Conservation (phyloP, 768 basidiomycete species). For the Bullera alba region DNA sequence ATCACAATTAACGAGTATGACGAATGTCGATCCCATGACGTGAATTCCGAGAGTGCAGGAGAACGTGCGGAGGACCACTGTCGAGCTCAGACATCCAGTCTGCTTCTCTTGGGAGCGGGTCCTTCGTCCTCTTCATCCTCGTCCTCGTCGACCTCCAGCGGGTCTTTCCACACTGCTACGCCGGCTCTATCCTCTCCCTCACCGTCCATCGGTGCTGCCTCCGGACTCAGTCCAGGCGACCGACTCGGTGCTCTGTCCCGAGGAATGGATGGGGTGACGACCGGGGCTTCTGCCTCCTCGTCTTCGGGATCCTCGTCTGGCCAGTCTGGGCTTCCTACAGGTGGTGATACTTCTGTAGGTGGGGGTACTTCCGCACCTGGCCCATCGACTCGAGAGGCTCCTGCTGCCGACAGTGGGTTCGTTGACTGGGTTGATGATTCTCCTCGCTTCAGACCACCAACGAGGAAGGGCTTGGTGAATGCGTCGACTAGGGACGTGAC, state of each 20-base stretch:
- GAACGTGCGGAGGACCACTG: background rate
- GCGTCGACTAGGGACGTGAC: constrained; percentile 84
- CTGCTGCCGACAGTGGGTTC: background rate
- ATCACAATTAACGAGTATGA: too few relatives aligned
- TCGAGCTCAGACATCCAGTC: constrained; percentile 2
- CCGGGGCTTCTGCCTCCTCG: background rate
- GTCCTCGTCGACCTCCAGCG: constrained; percentile 33
- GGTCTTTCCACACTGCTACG: constrained; percentile 27
- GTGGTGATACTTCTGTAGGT: constrained; percentile 1
- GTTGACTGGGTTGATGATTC: background rate
- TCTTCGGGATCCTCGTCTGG: constrained; percentile 14
- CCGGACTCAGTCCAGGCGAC: constrained; percentile 29
- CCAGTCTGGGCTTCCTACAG: constrained; percentile 27
- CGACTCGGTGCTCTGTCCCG: constrained; percentile 18
- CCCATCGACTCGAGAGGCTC: background rate
- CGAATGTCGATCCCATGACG: too few relatives aligned
- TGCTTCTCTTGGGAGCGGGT: constrained; percentile 7
- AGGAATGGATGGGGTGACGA: background rate
- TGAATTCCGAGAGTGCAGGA: too few relatives aligned
- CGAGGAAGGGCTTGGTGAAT: constrained; percentile 73
- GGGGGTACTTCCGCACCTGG: constrained; percentile 2
- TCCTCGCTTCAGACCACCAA: constrained; percentile 25
- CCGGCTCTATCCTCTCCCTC: background rate
- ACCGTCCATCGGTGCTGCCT: background rate
- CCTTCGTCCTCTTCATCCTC: constrained; percentile 18